phyloP scores from a whole-genome alignment of 768 basidiomycete species.

The Lentinus brumalis region DNA sequence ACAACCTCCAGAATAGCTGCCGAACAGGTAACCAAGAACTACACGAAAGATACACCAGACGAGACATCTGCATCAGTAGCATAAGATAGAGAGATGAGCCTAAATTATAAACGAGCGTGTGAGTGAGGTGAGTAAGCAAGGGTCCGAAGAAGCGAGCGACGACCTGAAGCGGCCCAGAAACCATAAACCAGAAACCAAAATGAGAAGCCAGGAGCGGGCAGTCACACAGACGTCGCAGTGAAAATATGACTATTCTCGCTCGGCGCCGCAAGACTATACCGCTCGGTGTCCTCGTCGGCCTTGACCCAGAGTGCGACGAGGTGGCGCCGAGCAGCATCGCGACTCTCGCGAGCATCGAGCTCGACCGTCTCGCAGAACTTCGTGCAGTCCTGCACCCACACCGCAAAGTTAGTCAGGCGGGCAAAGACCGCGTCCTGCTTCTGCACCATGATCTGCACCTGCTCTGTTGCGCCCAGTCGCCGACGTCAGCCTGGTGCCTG shows the following conservation, averaged over 20 bases:
- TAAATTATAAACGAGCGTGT: no score
- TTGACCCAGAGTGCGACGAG: slow-evolving; percentile 25
- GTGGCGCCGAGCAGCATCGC: slow-evolving; percentile 21
- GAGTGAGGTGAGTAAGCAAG: no score
- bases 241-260: slow-evolving; percentile 14
- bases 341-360: slow-evolving; percentile 14
- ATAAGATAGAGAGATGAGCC: no score
- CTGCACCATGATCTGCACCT: slow-evolving; percentile 21
- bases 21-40: no score
- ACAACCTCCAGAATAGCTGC: no score
- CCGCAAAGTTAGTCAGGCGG: slow-evolving; percentile 22
- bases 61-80: no score
- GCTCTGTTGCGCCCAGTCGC: slow-evolving; percentile 5
- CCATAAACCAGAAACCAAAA: no score
- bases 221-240: neutral
- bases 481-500: neutral
- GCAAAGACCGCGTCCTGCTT: slow-evolving; percentile 23
- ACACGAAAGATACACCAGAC: no score
- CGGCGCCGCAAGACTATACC: slow-evolving; percentile 10
- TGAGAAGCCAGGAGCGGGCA: no score
- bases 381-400: slow-evolving; percentile 26
- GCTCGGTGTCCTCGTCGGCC: slow-evolving; percentile 15
- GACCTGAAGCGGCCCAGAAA: no score
- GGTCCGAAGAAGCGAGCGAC: no score
- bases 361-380: slow-evolving; percentile 21